These are phyloP conservation scores for Tuber calosporum DNA, from an alignment of 495 filamentous ascomycete genomes.

Conservation along the genomic window DNA sequence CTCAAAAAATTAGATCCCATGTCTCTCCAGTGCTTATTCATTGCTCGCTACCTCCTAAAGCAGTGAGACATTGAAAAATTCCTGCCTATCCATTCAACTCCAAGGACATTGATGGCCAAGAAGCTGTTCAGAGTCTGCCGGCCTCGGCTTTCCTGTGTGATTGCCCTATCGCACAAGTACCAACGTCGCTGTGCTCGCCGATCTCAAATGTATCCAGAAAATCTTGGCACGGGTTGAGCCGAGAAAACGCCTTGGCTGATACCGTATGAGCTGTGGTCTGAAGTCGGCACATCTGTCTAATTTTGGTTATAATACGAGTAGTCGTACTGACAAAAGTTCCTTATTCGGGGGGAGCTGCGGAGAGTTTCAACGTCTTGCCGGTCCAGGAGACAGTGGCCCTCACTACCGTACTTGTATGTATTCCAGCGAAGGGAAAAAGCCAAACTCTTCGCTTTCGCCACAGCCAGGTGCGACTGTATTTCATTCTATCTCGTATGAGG, in stretches of 20 bases:
- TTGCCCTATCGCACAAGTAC: too few relatives aligned
- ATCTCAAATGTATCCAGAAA: too few relatives aligned
- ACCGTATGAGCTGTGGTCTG: background rate
- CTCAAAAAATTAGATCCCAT: background rate
- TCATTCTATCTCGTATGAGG: background rate
- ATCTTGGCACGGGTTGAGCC: too few relatives aligned
- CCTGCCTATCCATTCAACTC: background rate
- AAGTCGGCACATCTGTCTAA: background rate
- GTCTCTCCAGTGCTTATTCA: background rate
- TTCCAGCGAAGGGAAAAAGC: background rate
- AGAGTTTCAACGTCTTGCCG: background rate
- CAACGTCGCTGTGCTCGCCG: background rate
- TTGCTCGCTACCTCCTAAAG: background rate
- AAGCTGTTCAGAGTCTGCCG: background rate
- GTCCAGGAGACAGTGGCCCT: background rate
- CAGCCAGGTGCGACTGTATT: background rate
- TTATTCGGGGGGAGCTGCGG: too few relatives aligned
- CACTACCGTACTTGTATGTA: background rate
- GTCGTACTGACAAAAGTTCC: background rate
- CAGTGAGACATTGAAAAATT: background rate
- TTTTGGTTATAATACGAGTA: background rate
- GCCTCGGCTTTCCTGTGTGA: background rate
- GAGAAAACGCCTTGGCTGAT: too few relatives aligned
- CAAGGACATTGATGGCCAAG: background rate
- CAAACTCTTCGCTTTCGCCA: background rate